Evolutionary conservation across 2,329 filamentous ascomycete genomes (phyloP).

Genomic region (Alternaria gansuensis): DNA sequence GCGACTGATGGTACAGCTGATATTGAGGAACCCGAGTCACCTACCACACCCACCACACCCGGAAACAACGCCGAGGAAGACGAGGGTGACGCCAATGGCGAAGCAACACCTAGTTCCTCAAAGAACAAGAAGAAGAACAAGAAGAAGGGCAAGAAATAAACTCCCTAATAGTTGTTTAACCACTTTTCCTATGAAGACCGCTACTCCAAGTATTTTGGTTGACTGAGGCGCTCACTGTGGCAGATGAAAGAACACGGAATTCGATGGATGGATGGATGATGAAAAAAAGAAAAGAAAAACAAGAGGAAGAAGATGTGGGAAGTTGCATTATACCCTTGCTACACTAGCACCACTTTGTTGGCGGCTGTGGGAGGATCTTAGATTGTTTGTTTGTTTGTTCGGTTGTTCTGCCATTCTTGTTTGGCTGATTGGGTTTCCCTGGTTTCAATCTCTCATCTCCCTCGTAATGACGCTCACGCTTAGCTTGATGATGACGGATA

Average conservation of each 20-base stretch:
- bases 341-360: conserved; percentile 8
- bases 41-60: conserved; percentile 13
- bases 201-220: neutral
- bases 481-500: conserved; percentile 2
- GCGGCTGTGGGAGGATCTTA: conserved; percentile 14
- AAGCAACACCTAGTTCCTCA: conserved; percentile 10
- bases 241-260: neutral
- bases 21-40: conserved; percentile 10
- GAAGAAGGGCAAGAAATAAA: conserved; percentile 33
- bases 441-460: neutral
- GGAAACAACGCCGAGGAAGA: conserved; percentile 12
- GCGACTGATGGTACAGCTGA: conserved; percentile 1
- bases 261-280: neutral
- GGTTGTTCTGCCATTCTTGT: neutral
- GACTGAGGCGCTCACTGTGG: neutral
- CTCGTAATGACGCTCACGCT: conserved; percentile 6
- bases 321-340: conserved; percentile 23
- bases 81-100: conserved; percentile 7
- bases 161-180: conserved; percentile 1
- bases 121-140: conserved; percentile 31
- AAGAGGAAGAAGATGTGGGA: conserved; percentile 1
- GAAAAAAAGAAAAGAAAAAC: neutral
- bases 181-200: conserved; percentile 1
- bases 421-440: neutral
- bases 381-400: conserved; percentile 8